Conservation (phyloP, 2,329 filamentous ascomycete genomes). For the Blumeria graminis region DNA sequence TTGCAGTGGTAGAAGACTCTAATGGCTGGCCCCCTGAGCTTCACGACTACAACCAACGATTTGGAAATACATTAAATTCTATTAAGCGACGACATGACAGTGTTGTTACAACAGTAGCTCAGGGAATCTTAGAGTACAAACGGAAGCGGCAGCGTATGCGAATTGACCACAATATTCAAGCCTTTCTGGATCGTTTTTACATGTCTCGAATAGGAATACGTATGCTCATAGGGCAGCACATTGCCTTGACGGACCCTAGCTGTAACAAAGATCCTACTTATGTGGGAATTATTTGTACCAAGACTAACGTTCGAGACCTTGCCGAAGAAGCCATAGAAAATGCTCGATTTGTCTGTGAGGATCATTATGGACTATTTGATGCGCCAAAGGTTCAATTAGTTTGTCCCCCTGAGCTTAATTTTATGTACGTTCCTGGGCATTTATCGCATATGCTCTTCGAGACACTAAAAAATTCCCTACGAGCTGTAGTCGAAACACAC, state of each 20-base stretch:
- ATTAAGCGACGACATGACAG: slow-evolving; percentile 94
- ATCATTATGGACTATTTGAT: slow-evolving; percentile 93
- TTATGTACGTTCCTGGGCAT: slow-evolving; percentile 99
- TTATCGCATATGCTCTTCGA: slow-evolving; percentile 98
- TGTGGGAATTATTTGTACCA: slow-evolving; percentile 96
- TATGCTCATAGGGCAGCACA: slow-evolving; percentile 97
- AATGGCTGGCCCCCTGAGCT: slow-evolving; percentile 85
- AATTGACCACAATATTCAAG: slow-evolving; percentile 91
- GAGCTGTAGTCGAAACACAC: slow-evolving; percentile 86
- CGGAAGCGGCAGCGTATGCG: slow-evolving; percentile 89
- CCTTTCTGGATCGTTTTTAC: slow-evolving; percentile 96
- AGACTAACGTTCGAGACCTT: slow-evolving; percentile 85
- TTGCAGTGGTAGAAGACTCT: slow-evolving; percentile 71
- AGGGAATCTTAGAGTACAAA: slow-evolving; percentile 96
- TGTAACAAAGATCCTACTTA: slow-evolving; percentile 78
- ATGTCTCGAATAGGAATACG: slow-evolving; percentile 98
- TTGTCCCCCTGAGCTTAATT: slow-evolving; percentile 80
- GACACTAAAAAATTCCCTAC: slow-evolving; percentile 92
- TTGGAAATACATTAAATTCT: slow-evolving; percentile 66
- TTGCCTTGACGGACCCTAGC: slow-evolving; percentile 82
- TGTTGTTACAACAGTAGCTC: slow-evolving; percentile 92
- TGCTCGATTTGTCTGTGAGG: slow-evolving; percentile 94
- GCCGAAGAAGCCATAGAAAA: slow-evolving; percentile 97
- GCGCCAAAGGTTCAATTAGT: slow-evolving; percentile 91
- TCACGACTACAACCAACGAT: slow-evolving; percentile 78